Conservation (phyloP, 208 protist species). For the Spongospora subterranea region DNA sequence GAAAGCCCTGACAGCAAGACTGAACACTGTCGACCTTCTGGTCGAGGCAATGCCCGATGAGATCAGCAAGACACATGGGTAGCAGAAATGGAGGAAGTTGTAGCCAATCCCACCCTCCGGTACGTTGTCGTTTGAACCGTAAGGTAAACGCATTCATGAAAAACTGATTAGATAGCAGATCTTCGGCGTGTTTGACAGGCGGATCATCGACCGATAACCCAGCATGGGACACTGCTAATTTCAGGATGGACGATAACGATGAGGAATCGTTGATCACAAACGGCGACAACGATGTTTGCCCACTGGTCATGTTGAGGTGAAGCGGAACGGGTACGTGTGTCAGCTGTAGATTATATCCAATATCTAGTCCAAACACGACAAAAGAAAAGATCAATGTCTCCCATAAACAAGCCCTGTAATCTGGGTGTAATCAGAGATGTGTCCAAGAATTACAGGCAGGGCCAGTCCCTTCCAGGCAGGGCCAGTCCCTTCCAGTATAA, state of each 20-base stretch:
- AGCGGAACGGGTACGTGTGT: too few species aligned
- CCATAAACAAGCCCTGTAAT: too few species aligned
- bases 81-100: background rate
- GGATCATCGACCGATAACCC: background rate
- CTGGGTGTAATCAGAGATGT: too few species aligned
- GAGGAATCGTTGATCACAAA: background rate
- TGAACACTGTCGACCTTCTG: too few species aligned
- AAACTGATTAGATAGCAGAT: background rate
- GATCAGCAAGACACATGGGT: slow-evolving; percentile 46
- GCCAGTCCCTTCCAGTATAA: too few species aligned
- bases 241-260: background rate
- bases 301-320: too few species aligned
- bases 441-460: too few species aligned
- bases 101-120: slow-evolving; percentile 9
- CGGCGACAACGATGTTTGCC: background rate
- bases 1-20: too few species aligned
- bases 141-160: slow-evolving; percentile 1
- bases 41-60: slow-evolving; percentile 9
- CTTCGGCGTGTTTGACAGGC: background rate
- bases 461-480: too few species aligned
- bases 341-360: too few species aligned
- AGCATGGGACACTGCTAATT: background rate
- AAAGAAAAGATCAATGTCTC: too few species aligned
- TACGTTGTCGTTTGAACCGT: slow-evolving; percentile 34
- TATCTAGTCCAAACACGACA: too few species aligned